phyloP scores from a whole-genome alignment of 2,329 filamentous ascomycete genomes.

The Tolypocladium tundrense region DNA sequence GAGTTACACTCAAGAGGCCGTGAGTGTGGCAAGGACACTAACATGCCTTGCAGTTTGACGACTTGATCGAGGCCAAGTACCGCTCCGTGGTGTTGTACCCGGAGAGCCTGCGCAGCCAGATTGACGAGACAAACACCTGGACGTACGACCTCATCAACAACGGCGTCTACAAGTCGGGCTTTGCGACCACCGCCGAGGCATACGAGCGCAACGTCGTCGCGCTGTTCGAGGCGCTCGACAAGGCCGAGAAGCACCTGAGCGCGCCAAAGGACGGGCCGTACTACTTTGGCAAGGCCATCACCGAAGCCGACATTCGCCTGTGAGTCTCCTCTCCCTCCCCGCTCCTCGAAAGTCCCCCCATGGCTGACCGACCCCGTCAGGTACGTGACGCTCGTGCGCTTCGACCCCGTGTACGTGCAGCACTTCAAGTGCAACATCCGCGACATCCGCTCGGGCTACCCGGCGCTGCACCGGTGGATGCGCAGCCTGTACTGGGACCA shows the following conservation, averaged over 20 bases:
- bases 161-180: constrained; percentile 67
- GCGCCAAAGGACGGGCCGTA: constrained; percentile 45
- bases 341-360: no score
- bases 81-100: constrained; percentile 60
- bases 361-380: constrained; percentile 12
- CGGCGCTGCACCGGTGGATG: constrained; percentile 71
- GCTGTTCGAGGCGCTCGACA: constrained; percentile 70
- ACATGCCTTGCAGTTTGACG: constrained; percentile 51
- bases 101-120: constrained; percentile 47
- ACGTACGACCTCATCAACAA: constrained; percentile 67
- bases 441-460: constrained; percentile 78
- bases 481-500: constrained; percentile 75
- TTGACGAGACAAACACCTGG: constrained; percentile 73
- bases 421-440: constrained; percentile 82
- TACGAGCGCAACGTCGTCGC: constrained; percentile 64
- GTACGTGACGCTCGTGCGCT: constrained; percentile 62
- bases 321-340: constrained; percentile 21
- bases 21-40: background rate
- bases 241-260: constrained; percentile 59
- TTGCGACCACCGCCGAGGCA: constrained; percentile 72
- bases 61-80: constrained; percentile 49
- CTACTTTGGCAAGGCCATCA: constrained; percentile 65
- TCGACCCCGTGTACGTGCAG: constrained; percentile 75
- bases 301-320: constrained; percentile 73
- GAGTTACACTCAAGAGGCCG: background rate